Base-by-base conservation (phyloP, 1,284 basidiomycete genomes). In the Puccinia coronata region DNA sequence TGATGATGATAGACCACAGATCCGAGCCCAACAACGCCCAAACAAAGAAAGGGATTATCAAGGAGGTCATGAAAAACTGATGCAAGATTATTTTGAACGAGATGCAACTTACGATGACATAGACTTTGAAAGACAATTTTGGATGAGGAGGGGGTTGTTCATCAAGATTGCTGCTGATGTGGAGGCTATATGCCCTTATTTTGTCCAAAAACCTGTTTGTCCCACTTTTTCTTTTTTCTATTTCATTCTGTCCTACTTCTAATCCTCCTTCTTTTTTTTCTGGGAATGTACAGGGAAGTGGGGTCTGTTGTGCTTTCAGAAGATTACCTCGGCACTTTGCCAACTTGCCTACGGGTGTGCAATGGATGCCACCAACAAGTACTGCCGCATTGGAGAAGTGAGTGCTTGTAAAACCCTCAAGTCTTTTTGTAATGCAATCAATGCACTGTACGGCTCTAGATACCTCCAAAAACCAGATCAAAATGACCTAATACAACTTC, bases 11-110 rank as follows among this genome's bases (percentile, higher is more conserved):
- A n/a, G 51, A 28, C 65, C 41, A 70, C 41, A 25, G 2, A 2
- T n/a, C 2, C 67, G 20, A 70, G 67, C 4, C 41, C 43, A 14
- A 49, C 43, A 18, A 25, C 67, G 25, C 43, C 67, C 41, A 49
- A 70, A 70, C 31, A 49, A 70, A 28, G 41, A 70, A 28, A 51
- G 31, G 57, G 25, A 55, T 5, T 51, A 57, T 57, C 23, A 31
- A 2, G 5, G 57, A 39, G 71, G 71, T 12, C 31, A 53, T 23
- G 28, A 4, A 55, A 73, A 28, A 18, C 53, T 43, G 1, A 73
- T 73, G 51, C 8, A 73, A 34, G 71, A 73, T 18, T 73, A 73
- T 20, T 20, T 61, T 57, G 55, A 57, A 6, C 23, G 6, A 9
- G 28, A 57, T 57, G 9, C 57, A 61, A 61, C n/a, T 61, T 61